phyloP scores from a whole-genome alignment of 768 basidiomycete species.

The Multifurca ochricompacta region DNA sequence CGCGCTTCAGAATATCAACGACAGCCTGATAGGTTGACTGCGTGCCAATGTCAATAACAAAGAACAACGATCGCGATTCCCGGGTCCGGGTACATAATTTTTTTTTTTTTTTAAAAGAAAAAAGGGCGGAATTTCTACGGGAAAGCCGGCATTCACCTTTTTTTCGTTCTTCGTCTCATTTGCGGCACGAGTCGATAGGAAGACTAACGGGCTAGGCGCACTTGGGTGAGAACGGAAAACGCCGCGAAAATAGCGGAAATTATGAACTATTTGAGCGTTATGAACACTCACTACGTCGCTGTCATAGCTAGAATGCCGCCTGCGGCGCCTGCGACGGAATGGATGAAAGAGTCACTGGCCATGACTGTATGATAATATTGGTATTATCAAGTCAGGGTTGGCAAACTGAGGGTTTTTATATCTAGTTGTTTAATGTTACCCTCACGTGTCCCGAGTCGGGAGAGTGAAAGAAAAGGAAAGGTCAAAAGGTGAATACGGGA shows the following conservation, averaged over 20 bases:
- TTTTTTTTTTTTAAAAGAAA: no score
- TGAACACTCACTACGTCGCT: constrained; percentile 62
- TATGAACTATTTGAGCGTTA: no score
- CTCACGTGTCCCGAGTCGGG: background rate
- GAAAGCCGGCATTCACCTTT: constrained; percentile 41
- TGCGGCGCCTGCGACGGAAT: constrained; percentile 81
- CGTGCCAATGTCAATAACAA: background rate
- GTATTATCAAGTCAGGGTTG: no score
- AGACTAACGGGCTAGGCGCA: constrained; percentile 72
- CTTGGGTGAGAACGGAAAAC: constrained; percentile 6
- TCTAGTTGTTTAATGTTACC: background rate
- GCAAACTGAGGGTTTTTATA: no score
- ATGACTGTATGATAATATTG: constrained; percentile 17
- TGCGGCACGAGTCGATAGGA: constrained; percentile 88
- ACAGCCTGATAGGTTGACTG: constrained; percentile 62
- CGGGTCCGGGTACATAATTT: background rate
- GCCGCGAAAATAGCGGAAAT: constrained; percentile 3
- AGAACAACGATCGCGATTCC: constrained; percentile 4
- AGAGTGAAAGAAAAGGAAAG: background rate
- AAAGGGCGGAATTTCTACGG: background rate
- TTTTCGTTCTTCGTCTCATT: constrained; percentile 76
- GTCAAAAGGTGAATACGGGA: background rate
- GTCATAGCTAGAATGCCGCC: constrained; percentile 90
- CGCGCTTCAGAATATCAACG: constrained; percentile 69
- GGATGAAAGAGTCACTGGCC: constrained; percentile 65